Base-by-base conservation (phyloP, 2,329 filamentous ascomycete species). In the Fusarium humuli region DNA sequence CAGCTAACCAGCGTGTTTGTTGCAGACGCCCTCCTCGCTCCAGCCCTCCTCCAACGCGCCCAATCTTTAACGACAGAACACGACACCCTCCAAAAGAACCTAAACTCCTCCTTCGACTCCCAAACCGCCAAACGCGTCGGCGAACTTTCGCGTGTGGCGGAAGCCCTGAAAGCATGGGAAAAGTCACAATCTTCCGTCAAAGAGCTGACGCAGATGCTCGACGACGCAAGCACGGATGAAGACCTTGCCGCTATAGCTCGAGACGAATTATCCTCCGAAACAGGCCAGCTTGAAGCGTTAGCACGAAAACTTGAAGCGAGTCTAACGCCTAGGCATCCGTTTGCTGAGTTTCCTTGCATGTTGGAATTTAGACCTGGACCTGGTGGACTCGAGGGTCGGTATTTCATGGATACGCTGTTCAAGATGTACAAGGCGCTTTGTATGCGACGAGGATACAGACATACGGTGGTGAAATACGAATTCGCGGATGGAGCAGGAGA, bases 301-400 rank as follows among this genome's bases (percentile, higher is more conserved):
- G 89, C 90, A 1, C 85, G 85, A 40, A 88, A 87, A 37, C 86
- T 99, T 45, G 93, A 93, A 27, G 88, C 87, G 23, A 90, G 92
- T 47, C 86, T 99, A 56, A 92, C 97, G 18, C 96, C 96, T 1
- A 88, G 90, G 42, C 94, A 99, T 78, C 93, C 94, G 5, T 99
- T 98, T 78, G 93, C 93, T 32, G 88, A 94, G 67, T 87, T 98
- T 73, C 94, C 94, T 56, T 98, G 95, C 79, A 86, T 99, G 69
- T 82, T 99, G 44, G 96, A 99, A 81, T 92, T 99, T 64, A 89
- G 94, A 1, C 96, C 96, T 0, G 96, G 96, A 0, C 94, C 94
- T 0, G 96, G 96, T 40, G 96, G 96, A 4, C 90, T 94, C 61
- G 96, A 99, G 81, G 94, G 95, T 4, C 90, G 93, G 1, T 90